Percentiles rank a stretch among this genome's conserved stretches.
These are phyloP conservation scores for Leccinum pellstonianum DNA, from an alignment of 768 basidiomycete genomes.

Conservation along the genomic window DNA sequence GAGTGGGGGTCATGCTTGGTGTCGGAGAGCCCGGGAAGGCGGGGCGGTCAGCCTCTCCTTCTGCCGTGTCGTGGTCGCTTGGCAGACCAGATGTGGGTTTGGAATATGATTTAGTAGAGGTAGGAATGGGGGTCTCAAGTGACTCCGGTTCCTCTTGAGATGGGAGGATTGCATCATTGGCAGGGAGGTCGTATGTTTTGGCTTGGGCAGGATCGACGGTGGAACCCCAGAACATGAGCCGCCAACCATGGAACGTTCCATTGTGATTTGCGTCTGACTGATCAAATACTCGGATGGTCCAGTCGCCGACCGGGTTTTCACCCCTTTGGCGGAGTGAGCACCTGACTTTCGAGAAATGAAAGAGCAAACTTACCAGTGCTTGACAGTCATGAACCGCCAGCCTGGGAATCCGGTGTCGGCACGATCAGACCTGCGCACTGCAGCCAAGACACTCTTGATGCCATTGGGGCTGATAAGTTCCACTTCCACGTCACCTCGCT, in stretches of 20 bases:
- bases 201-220: conserved; percentile 69
- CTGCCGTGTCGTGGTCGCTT: conserved; percentile 75
- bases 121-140: conserved; percentile 37
- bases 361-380: conserved; percentile 74
- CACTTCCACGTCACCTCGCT: conserved; percentile 91
- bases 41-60: conserved; percentile 79
- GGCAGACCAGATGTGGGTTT: conserved; percentile 91
- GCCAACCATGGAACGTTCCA: conserved; percentile 85
- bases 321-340: conserved; percentile 57
- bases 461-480: conserved; percentile 84
- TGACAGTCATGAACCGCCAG: conserved; percentile 98
- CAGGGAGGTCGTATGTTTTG: conserved; percentile 58
- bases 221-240: conserved; percentile 90
- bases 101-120: conserved; percentile 58
- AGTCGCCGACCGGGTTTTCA: conserved; percentile 85
- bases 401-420: conserved; percentile 76
- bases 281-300: conserved; percentile 88
- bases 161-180: conserved; percentile 48
- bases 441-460: conserved; percentile 80
- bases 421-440: conserved; percentile 62
- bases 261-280: conserved; percentile 57
- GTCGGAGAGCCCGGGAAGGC: conserved; percentile 51
- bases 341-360: not conserved
- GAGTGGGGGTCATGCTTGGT: conserved; percentile 51
- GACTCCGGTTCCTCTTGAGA: conserved; percentile 45